Base-by-base conservation (phyloP, 768 basidiomycete species). In the Phylloporus arenicola region DNA sequence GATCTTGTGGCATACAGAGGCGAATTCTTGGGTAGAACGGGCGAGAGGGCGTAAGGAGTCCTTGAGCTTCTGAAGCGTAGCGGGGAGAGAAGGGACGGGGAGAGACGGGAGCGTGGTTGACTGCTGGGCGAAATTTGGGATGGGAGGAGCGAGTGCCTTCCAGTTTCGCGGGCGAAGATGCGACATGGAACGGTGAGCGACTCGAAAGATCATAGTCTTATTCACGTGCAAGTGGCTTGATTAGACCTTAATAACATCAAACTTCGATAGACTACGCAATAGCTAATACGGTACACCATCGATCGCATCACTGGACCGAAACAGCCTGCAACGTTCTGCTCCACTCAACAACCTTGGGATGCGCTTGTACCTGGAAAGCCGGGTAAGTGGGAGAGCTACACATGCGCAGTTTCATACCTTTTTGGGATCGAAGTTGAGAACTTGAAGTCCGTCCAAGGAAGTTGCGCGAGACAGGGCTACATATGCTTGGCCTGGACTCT, bases 391-490 rank as follows among this genome's bases (percentile, higher is more conserved):
- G 19, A 19, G 31, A 5, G 27, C n/a, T 27, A 16, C 22, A 14
- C 17, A 29, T n/a, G 16, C 6, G 16, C 44, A 41, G 24, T 13
- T 22, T 6, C 24, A 17, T 60, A 88, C 92, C 77, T 91, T 92
- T 13, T 51, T 68, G 0, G 82, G 70, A 58, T 88, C 79, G 58
- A 95, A 94, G 57, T 86, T 79, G 17, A 91, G 73, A 4, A 93
- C 86, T 62, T 94, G 91, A 29, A 95, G 74, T 3, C 92, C 92
- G 4, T 88, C 82, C 48, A 95, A 72, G 4, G 79, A 83, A 0
- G 92, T 93, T 14, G 92, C 92, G 19, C 92, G 90, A 17, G 92
- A 94, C 17, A 92, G 76, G 4, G 88, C 89, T 25, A 93, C 90
- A 52, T 92, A 92, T n/a, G 89, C 88, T 73, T 92, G 90, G 29